phyloP scores from a whole-genome alignment of 371 early-diverging fungal species.

The Conidiobolus coronatus region DNA sequence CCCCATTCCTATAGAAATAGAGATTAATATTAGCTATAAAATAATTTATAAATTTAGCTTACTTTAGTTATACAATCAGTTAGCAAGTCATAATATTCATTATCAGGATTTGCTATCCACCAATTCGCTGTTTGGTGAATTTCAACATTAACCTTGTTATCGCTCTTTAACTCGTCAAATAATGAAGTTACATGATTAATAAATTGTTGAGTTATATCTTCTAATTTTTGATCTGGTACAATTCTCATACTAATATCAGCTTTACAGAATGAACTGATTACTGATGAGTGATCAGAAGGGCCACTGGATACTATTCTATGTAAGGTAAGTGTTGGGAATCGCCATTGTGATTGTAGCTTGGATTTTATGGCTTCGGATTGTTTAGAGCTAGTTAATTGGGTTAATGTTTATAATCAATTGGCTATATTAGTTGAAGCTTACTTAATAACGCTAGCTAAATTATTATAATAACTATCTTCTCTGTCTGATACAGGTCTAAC shows the following conservation, averaged over 20 bases:
- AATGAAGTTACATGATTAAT: conserved; percentile 20
- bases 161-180: conserved; percentile 23
- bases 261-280: conserved; percentile 43
- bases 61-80: conserved; percentile 30
- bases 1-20: conserved; percentile 46
- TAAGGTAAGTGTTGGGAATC: conserved; percentile 52
- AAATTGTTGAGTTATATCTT: conserved; percentile 29
- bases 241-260: conserved; percentile 58
- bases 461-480: conserved; percentile 20
- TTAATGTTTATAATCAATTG: no score
- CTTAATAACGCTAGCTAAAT: not conserved
- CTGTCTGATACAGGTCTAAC: conserved; percentile 20
- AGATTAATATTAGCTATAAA: no score
- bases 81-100: conserved; percentile 38
- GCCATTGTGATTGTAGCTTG: conserved; percentile 50
- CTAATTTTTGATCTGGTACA: conserved; percentile 52
- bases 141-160: conserved; percentile 22
- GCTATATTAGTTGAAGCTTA: conserved; percentile 19
- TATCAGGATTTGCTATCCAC: conserved; percentile 53
- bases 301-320: conserved; percentile 58
- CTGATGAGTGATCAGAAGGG: conserved; percentile 29
- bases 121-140: conserved; percentile 44
- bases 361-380: conserved; percentile 17
- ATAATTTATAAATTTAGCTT: no score
- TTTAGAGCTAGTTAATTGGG: no score